phyloP scores from a whole-genome alignment of 2,329 filamentous ascomycete species.

The Thyridium curvatum region DNA sequence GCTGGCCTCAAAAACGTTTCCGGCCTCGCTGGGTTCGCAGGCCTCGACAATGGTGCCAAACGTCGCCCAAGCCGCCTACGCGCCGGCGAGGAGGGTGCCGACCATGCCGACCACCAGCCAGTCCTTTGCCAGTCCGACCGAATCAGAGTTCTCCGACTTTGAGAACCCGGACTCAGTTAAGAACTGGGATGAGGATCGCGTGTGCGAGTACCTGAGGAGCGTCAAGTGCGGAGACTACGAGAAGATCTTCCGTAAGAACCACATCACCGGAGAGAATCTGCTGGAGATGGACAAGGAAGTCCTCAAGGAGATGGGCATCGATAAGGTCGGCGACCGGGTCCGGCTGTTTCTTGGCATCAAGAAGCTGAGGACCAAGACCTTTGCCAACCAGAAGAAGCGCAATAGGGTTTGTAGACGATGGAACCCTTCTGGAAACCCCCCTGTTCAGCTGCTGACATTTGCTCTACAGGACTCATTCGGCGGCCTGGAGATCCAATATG shows the following conservation, averaged over 20 bases:
- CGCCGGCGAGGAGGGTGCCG: conserved; percentile 45
- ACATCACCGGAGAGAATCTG: conserved; percentile 95
- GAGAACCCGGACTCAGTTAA: conserved; percentile 70
- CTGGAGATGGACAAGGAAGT: conserved; percentile 96
- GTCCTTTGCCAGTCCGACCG: conserved; percentile 73
- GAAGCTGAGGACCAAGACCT: conserved; percentile 70
- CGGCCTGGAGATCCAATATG: conserved; percentile 61
- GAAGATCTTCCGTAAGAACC: conserved; percentile 74
- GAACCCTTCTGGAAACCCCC: conserved; percentile 5
- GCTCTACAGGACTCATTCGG: conserved; percentile 70
- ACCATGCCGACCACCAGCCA: conserved; percentile 44
- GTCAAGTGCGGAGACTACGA: conserved; percentile 96
- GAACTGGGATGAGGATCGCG: conserved; percentile 87
- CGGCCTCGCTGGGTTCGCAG: conserved; percentile 45
- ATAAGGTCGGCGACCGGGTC: conserved; percentile 94
- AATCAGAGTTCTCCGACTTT: conserved; percentile 85
- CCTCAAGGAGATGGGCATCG: conserved; percentile 95
- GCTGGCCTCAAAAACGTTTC: conserved; percentile 70
- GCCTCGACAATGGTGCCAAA: conserved; percentile 37
- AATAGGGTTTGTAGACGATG: conserved; percentile 60
- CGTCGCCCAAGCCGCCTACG: conserved; percentile 40
- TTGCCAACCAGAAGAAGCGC: conserved; percentile 72
- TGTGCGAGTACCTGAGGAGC: conserved; percentile 83
- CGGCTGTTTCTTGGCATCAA: conserved; percentile 83
- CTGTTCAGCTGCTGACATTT: conserved; percentile 8